Conservation (phyloP, 164 flowering plant genomes). For the Nymphaea thermarum region DNA sequence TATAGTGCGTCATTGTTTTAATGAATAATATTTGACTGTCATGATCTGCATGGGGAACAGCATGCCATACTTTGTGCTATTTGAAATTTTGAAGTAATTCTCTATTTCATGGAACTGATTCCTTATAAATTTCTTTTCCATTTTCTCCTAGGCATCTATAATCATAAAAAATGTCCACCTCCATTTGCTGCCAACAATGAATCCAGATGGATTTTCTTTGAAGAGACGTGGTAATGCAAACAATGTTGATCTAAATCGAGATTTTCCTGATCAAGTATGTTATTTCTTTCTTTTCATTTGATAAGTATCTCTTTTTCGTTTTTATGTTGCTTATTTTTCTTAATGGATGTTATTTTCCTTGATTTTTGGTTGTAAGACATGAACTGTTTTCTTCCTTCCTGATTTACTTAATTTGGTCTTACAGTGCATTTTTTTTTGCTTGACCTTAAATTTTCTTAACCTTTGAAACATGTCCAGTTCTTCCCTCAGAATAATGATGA, state of each 20-base stretch:
- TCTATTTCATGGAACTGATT: not conserved
- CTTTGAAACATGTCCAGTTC: conserved; percentile 33
- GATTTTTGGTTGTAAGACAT: not conserved
- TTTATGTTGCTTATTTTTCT: conserved; percentile 2
- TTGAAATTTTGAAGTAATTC: not conserved
- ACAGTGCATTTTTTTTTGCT: not conserved
- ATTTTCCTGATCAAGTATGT: conserved; percentile 93
- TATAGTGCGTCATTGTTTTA: too few species aligned
- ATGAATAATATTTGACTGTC: too few species aligned
- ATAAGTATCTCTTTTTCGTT: conserved; percentile 2
- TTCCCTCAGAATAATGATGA: conserved; percentile 53
- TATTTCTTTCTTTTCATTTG: not conserved
- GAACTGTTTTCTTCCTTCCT: not conserved
- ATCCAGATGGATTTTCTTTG: conserved; percentile 86
- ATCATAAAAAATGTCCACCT: conserved; percentile 73
- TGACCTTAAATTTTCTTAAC: too few species aligned
- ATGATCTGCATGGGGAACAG: too few species aligned
- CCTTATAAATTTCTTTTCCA: not conserved
- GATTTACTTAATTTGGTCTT: conserved; percentile 95
- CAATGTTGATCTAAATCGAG: conserved; percentile 81
- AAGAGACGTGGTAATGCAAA: conserved; percentile 82
- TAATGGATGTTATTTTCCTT: not conserved
- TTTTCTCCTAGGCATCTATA: conserved; percentile 42
- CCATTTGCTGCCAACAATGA: conserved; percentile 93
- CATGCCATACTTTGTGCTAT: too few species aligned